Conservation (phyloP, 139 green algal genomes). For the Auxenochlorella protothecoides region DNA sequence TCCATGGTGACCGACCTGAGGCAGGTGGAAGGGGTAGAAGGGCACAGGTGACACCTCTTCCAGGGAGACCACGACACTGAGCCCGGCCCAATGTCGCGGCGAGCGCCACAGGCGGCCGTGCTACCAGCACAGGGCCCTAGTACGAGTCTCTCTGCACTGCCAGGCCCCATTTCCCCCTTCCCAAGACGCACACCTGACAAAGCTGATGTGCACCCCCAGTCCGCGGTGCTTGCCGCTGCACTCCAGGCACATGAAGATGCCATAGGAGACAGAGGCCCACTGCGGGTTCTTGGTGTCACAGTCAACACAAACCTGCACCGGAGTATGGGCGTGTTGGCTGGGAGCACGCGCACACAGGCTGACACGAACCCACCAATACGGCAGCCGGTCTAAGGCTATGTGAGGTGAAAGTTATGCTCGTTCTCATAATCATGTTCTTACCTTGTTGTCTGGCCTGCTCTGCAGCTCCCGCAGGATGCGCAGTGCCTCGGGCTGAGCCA, state of each 20-base stretch:
- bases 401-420: no score
- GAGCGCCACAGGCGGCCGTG: background rate
- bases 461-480: conserved; percentile 75
- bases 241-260: conserved; percentile 97
- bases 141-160: no score
- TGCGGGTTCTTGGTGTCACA: conserved; percentile 90
- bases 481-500: conserved; percentile 73
- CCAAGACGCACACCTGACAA: conserved; percentile 67
- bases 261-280: conserved; percentile 91
- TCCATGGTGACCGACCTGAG: conserved; percentile 94
- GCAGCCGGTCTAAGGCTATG: background rate
- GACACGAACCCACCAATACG: background rate
- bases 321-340: background rate
- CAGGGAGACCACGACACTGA: no score
- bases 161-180: no score
- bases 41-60: background rate
- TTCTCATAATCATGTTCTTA: conserved; percentile 8
- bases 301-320: conserved; percentile 78
- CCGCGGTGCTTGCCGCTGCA: conserved; percentile 90
- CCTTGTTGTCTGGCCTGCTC: conserved; percentile 70
- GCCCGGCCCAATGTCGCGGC: background rate
- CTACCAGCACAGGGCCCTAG: no score
- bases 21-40: background rate
- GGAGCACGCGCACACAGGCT: background rate
- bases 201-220: conserved; percentile 95